Percentiles rank a stretch among this genome's conserved stretches.
Evolutionary conservation across 306 rosid genomes (phyloP).

Genomic region (Cercis canadensis): DNA sequence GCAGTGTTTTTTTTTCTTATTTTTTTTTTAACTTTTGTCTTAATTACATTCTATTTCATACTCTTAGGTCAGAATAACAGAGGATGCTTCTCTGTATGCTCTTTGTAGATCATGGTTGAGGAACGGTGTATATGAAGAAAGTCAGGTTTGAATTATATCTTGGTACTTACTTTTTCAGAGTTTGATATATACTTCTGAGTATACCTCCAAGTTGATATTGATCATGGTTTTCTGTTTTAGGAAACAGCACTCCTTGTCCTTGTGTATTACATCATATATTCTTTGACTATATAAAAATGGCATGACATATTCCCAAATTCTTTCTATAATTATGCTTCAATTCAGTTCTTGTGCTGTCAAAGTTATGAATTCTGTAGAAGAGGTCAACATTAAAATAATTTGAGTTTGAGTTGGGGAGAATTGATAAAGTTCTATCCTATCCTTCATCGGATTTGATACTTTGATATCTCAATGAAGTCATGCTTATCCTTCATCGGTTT

Average conservation of each 20-base stretch:
- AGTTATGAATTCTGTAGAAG: neutral
- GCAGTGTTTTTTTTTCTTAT: slow-evolving; percentile 14
- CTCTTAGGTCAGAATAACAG: slow-evolving; percentile 73
- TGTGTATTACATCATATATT: slow-evolving; percentile 2
- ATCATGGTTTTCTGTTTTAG: slow-evolving; percentile 19
- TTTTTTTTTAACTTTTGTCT: neutral
- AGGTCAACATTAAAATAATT: neutral
- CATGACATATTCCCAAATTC: slow-evolving; percentile 11
- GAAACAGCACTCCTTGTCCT: slow-evolving; percentile 3
- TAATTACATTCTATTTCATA: slow-evolving; percentile 35
- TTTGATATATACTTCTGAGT: slow-evolving; percentile 26
- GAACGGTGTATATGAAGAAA: slow-evolving; percentile 72
- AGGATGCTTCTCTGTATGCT: slow-evolving; percentile 80
- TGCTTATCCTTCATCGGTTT: slow-evolving; percentile 2
- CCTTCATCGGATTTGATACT: slow-evolving; percentile 3
- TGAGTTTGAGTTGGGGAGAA: slow-evolving; percentile 5
- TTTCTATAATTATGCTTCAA: neutral
- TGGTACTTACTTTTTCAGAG: neutral
- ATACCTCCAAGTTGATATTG: slow-evolving; percentile 24
- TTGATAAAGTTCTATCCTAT: slow-evolving; percentile 2
- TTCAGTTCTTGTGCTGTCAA: neutral
- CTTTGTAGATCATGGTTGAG: slow-evolving; percentile 91
- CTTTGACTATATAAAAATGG: slow-evolving; percentile 20
- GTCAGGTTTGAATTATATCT: slow-evolving; percentile 57
- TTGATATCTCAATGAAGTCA: slow-evolving; percentile 7